Evolutionary conservation across 2,329 filamentous ascomycete species (phyloP).

Genomic region (Trichoderma aggressivum): DNA sequence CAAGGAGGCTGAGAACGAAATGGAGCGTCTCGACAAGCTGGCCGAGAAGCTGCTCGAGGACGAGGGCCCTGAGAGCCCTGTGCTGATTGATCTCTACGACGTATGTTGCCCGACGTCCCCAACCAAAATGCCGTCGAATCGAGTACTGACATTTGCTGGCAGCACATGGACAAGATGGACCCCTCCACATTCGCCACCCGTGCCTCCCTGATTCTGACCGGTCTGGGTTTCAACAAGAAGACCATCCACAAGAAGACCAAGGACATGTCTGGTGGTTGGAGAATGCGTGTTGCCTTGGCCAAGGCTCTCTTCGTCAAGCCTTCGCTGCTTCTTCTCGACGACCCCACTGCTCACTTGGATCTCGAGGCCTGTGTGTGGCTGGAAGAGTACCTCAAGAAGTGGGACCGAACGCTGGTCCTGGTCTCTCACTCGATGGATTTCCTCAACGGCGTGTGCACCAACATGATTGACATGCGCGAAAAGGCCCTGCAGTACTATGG

Average conservation of each 20-base stretch:
- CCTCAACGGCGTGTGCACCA: slow-evolving; percentile 96
- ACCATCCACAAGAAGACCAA: slow-evolving; percentile 99
- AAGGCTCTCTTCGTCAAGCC: slow-evolving; percentile 99
- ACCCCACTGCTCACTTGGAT: slow-evolving; percentile 98
- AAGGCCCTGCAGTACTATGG: slow-evolving; percentile 94
- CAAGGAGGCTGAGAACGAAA: slow-evolving; percentile 85
- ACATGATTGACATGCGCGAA: slow-evolving; percentile 96
- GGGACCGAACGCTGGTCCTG: slow-evolving; percentile 93
- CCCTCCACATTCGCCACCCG: slow-evolving; percentile 95
- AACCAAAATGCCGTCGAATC: not conserved
- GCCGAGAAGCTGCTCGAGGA: slow-evolving; percentile 90
- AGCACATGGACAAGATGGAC: slow-evolving; percentile 99
- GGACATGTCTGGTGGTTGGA: slow-evolving; percentile 99
- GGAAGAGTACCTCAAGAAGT: slow-evolving; percentile 99
- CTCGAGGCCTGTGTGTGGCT: slow-evolving; percentile 99
- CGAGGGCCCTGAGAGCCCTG: slow-evolving; percentile 84
- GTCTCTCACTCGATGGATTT: slow-evolving; percentile 99
- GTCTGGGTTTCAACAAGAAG: slow-evolving; percentile 97
- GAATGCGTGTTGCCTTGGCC: slow-evolving; percentile 96
- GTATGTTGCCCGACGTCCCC: slow-evolving; percentile 48
- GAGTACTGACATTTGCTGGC: slow-evolving; percentile 14
- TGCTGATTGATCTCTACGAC: slow-evolving; percentile 93
- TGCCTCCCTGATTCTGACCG: slow-evolving; percentile 92
- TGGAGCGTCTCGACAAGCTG: slow-evolving; percentile 82
- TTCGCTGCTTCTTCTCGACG: slow-evolving; percentile 89